Evolutionary conservation across 2,329 filamentous ascomycete species (phyloP).

Genomic region (Ceratocystis diversiconidia): DNA sequence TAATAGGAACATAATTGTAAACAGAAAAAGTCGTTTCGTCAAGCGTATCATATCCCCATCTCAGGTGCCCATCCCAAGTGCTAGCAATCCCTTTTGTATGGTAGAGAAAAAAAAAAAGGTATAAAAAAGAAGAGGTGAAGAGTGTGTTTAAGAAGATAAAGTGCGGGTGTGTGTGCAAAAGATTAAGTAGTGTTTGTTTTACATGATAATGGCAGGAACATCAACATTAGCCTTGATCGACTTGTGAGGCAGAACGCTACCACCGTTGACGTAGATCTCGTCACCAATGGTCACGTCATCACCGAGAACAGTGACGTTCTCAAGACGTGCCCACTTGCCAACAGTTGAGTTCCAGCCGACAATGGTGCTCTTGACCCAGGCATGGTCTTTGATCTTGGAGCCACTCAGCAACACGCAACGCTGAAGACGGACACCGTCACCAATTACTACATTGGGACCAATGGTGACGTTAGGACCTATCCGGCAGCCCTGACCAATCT

Average conservation of each 20-base stretch:
- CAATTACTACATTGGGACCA: conserved; percentile 79
- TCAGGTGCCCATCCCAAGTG: conserved; percentile 17
- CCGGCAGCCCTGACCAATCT: conserved; percentile 96
- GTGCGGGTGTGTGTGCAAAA: not conserved
- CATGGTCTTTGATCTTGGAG: conserved; percentile 95
- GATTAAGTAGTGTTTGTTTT: conserved; percentile 22
- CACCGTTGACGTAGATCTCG: conserved; percentile 96
- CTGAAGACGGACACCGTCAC: conserved; percentile 87
- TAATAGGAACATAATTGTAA: conserved; percentile 18
- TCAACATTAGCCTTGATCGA: conserved; percentile 98
- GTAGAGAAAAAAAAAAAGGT: not conserved
- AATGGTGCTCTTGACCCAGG: conserved; percentile 97
- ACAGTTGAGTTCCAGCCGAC: conserved; percentile 97
- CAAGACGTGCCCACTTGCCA: conserved; percentile 85
- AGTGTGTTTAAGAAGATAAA: conserved; percentile 16
- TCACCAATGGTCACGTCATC: conserved; percentile 97
- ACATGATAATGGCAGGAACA: conserved; percentile 56
- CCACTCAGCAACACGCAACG: conserved; percentile 78
- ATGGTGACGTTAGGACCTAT: conserved; percentile 97
- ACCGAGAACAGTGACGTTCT: conserved; percentile 95
- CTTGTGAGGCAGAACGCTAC: conserved; percentile 92
- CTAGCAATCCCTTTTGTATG: conserved; percentile 14
- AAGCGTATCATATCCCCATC: conserved; percentile 15
- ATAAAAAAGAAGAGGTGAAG: conserved; percentile 12
- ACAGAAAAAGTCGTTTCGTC: conserved; percentile 14